Evolutionary conservation across 805 yeast genomes (phyloP).

Genomic region (Ogataea ramenticola): DNA sequence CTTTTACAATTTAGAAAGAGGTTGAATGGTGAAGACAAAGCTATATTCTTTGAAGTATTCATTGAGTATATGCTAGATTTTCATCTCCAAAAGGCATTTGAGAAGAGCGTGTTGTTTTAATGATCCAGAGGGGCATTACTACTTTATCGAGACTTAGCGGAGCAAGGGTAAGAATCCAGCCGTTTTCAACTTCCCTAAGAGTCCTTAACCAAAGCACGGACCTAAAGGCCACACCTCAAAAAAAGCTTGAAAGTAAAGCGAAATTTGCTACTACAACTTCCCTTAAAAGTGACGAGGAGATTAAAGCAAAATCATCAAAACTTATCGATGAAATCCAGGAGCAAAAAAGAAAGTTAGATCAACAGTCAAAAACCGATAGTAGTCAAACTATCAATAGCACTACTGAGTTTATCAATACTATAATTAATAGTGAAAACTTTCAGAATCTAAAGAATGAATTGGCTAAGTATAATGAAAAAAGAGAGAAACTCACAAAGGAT

Average conservation of each 20-base stretch:
- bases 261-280: neutral
- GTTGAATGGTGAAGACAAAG: no score
- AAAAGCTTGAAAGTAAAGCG: neutral
- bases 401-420: conserved; percentile 16
- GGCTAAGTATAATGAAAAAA: conserved; percentile 17
- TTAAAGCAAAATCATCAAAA: conserved; percentile 8
- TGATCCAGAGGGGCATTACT: no score
- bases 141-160: no score
- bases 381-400: neutral
- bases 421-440: conserved; percentile 26
- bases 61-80: no score
- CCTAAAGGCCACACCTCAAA: neutral
- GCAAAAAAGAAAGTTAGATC: conserved; percentile 3
- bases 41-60: no score
- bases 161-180: no score
- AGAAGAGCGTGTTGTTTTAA: no score
- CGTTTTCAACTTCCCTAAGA: no score
- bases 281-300: neutral
- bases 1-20: no score
- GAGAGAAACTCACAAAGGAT: conserved; percentile 16
- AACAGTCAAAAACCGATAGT: neutral
- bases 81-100: no score
- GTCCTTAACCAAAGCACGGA: neutral
- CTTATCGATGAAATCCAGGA: conserved; percentile 13
- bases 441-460: conserved; percentile 25